phyloP scores from a whole-genome alignment of 2,329 filamentous ascomycete species.

The Curvularia spicifera region DNA sequence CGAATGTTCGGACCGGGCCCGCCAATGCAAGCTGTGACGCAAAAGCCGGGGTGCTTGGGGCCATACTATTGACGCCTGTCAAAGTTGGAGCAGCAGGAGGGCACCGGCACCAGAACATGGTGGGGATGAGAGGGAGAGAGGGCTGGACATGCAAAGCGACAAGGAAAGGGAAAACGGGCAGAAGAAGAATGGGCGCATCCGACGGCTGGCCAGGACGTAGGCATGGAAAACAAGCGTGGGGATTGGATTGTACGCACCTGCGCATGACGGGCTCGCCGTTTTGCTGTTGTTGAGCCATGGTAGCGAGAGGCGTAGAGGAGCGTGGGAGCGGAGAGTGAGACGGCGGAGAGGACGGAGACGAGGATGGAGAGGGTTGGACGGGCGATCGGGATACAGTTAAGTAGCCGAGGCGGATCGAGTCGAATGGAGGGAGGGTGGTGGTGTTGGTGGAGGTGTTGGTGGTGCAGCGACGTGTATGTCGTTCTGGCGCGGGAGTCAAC shows the following conservation, averaged over 20 bases:
- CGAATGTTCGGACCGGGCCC: slow-evolving; percentile 45
- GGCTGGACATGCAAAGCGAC: slow-evolving; percentile 2
- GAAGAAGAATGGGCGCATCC: slow-evolving; percentile 4
- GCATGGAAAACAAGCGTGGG: slow-evolving; percentile 5
- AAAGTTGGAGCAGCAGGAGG: slow-evolving; percentile 16
- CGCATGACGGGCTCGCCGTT: slow-evolving; percentile 65
- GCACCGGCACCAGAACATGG: not conserved
- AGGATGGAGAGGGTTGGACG: not conserved
- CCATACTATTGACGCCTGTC: slow-evolving; percentile 32
- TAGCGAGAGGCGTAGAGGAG: slow-evolving; percentile 11
- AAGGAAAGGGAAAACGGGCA: not conserved
- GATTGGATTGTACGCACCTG: slow-evolving; percentile 61
- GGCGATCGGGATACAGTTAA: slow-evolving; percentile 20
- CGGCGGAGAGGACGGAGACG: not conserved
- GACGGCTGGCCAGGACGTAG: too few relatives aligned
- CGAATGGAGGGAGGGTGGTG: not conserved
- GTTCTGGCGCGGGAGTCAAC: slow-evolving; percentile 5
- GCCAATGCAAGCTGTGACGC: slow-evolving; percentile 49
- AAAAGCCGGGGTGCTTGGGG: slow-evolving; percentile 35
- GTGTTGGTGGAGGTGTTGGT: not conserved
- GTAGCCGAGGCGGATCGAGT: slow-evolving; percentile 18
- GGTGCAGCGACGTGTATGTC: slow-evolving; percentile 9
- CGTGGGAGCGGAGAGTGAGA: slow-evolving; percentile 1
- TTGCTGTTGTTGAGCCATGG: slow-evolving; percentile 49
- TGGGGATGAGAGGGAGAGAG: not conserved